phyloP scores from a whole-genome alignment of 2,329 filamentous ascomycete species.

The Aspergillus uvarum region DNA sequence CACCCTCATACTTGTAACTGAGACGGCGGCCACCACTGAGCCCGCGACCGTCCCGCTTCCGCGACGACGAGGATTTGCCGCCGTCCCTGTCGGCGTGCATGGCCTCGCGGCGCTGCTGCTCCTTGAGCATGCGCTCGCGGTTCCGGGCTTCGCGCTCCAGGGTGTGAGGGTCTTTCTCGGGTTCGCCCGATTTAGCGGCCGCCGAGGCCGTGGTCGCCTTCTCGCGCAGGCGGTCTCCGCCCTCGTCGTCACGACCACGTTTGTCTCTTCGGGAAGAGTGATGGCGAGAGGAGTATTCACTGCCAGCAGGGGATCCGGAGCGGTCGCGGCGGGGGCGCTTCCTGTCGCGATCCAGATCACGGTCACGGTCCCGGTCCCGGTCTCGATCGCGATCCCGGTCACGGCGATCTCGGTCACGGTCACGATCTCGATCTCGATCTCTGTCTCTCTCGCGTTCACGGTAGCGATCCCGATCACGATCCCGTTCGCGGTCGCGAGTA shows the following conservation, averaged over 20 bases:
- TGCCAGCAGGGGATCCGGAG: constrained; percentile 34
- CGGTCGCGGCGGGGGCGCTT: constrained; percentile 45
- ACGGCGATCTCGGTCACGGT: constrained; percentile 27
- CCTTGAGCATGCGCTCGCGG: constrained; percentile 62
- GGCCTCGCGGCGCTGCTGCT: constrained; percentile 64
- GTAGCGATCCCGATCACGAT: constrained; percentile 42
- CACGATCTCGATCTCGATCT: constrained; percentile 38
- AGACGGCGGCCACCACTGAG: constrained; percentile 39
- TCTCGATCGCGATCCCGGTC: constrained; percentile 35
- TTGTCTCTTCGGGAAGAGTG: constrained; percentile 39
- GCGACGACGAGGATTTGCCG: constrained; percentile 31
- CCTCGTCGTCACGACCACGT: constrained; percentile 33
- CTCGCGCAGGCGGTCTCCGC: constrained; percentile 22
- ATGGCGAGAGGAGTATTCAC: constrained; percentile 35
- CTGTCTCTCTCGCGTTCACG: constrained; percentile 31
- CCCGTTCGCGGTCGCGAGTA: constrained; percentile 46
- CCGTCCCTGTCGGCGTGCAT: constrained; percentile 29
- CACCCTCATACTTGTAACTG: constrained; percentile 53
- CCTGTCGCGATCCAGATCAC: constrained; percentile 46
- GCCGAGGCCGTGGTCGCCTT: constrained; percentile 11
- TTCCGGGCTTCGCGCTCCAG: constrained; percentile 70
- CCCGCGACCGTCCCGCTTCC: constrained; percentile 35
- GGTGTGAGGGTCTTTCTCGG: constrained; percentile 66
- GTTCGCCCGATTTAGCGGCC: constrained; percentile 21
- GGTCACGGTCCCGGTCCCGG: constrained; percentile 27